A percentile compares a stretch with the other conserved stretches of the same genome.
phyloP scores from a whole-genome alignment of 257 asterid genomes.

The Solanum sejunctum region DNA sequence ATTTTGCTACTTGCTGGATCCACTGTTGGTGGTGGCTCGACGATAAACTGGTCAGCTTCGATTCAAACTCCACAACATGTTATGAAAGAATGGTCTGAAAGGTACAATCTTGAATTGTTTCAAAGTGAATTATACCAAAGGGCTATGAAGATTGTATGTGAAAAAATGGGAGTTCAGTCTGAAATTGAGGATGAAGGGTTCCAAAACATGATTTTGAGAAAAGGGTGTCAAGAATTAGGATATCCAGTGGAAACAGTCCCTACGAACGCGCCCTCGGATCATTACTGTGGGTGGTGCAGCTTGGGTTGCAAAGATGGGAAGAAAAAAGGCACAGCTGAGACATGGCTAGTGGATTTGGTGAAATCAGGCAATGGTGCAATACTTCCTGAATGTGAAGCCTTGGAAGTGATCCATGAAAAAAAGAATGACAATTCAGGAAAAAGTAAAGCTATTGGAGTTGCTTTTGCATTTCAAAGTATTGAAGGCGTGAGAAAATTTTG shows the following conservation, averaged over 20 bases:
- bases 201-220: slow-evolving; percentile 58
- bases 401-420: slow-evolving; percentile 20
- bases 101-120: slow-evolving; percentile 21
- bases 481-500: slow-evolving; percentile 26
- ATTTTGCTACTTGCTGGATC: slow-evolving; percentile 67
- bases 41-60: slow-evolving; percentile 83
- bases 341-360: slow-evolving; percentile 73
- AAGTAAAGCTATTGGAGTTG: slow-evolving; percentile 39
- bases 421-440: background rate
- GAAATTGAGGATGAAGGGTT: slow-evolving; percentile 39
- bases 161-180: slow-evolving; percentile 52
- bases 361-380: slow-evolving; percentile 57
- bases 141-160: slow-evolving; percentile 43
- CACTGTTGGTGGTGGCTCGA: slow-evolving; percentile 83
- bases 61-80: slow-evolving; percentile 65
- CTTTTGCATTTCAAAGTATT: slow-evolving; percentile 22
- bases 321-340: slow-evolving; percentile 56
- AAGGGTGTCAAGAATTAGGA: slow-evolving; percentile 66
- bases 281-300: slow-evolving; percentile 78
- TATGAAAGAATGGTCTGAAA: slow-evolving; percentile 50
- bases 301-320: slow-evolving; percentile 70
- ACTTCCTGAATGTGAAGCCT: slow-evolving; percentile 51
- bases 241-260: slow-evolving; percentile 49
- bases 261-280: slow-evolving; percentile 49
- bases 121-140: slow-evolving; percentile 11